Evolutionary conservation across 345 rosid species (phyloP), one percentile per base, ranked within the genome.

Genomic region (Populus pruinosa): DNA sequence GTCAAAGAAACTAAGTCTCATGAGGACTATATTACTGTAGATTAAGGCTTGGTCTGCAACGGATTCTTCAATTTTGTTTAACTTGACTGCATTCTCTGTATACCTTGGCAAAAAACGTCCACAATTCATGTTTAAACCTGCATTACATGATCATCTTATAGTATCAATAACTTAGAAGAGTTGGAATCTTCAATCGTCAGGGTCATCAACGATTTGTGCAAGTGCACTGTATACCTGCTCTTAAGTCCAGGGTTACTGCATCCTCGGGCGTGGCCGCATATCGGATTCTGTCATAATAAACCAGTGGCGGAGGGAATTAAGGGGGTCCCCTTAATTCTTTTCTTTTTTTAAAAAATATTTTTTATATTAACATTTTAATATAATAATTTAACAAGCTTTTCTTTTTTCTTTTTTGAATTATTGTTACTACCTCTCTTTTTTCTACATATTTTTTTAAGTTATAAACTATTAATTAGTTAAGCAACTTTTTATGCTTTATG

Each of bases 1-100:
- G 18, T 90, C 88, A 20, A 88, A 90, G 83, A 88, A 84, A 36
- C 93, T 89, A 7, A 88, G 85, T 53, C 93, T 84, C 87, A 87
- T 82, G 27, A 85, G 84, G 9, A 88, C 90, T 16, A 74, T 80
- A 33, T 76, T 80, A 73, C 81, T 79, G 80, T 90, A 84, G 50
- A 66, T 35, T 56, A 90, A 78, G 72, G 91, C 87, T 67, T 78
- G 78, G 36, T 88, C 87, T 43, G 84, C 86, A 23, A 76, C 66
- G 56, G 86, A 83, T 74, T 88, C 90, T 10, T 85, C 82, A 23
- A 88, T 77, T 62, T 84, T 84, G 14, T 78, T 81, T 65, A 49
- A 27, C 5, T 77, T 73, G 0, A 87, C 75, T 14, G 84, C 90
- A 67, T 84, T 84, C 27, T 76, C 86, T 3, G 88, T 90, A 73